A percentile compares a stretch with the other conserved stretches of the same genome.
phyloP scores from a whole-genome alignment of 2,329 filamentous ascomycete species.

The Chaetomiaceae sp. region DNA sequence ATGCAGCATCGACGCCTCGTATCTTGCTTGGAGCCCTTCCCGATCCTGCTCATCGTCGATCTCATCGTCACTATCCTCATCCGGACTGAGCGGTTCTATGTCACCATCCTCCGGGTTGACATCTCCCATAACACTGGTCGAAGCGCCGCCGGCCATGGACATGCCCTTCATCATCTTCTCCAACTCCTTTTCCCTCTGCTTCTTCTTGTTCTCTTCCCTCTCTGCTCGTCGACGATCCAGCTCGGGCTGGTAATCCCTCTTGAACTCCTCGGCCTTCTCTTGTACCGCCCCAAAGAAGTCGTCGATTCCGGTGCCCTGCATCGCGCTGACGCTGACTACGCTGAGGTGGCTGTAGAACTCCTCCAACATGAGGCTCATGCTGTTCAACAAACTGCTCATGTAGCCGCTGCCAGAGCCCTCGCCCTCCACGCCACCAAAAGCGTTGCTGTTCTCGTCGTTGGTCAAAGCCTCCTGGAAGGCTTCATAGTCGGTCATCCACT shows the following conservation, averaged over 20 bases:
- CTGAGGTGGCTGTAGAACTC: slow-evolving; percentile 95
- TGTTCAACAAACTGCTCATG: slow-evolving; percentile 93
- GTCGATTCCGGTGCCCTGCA: slow-evolving; percentile 85
- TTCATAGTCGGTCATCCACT: slow-evolving; percentile 99
- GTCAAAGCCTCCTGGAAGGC: slow-evolving; percentile 84
- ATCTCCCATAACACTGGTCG: slow-evolving; percentile 24
- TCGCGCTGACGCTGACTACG: slow-evolving; percentile 88
- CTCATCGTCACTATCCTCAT: slow-evolving; percentile 56
- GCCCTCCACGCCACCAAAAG: slow-evolving; percentile 68
- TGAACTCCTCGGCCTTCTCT: slow-evolving; percentile 83
- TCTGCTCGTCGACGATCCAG: slow-evolving; percentile 73
- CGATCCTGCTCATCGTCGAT: slow-evolving; percentile 57
- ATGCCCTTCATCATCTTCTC: slow-evolving; percentile 95
- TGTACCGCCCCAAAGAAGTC: slow-evolving; percentile 90
- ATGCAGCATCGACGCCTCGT: slow-evolving; percentile 67
- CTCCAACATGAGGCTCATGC: slow-evolving; percentile 95
- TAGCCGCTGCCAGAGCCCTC: slow-evolving; percentile 75
- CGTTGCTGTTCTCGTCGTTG: slow-evolving; percentile 72
- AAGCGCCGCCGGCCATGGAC: slow-evolving; percentile 43
- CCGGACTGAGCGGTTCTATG: slow-evolving; percentile 39
- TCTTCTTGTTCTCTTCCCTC: slow-evolving; percentile 69
- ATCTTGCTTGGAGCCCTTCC: slow-evolving; percentile 68
- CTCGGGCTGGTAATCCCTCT: slow-evolving; percentile 86
- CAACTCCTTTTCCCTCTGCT: slow-evolving; percentile 72
- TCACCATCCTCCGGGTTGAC: slow-evolving; percentile 42